Evolutionary conservation across 2,329 filamentous ascomycete species (phyloP).

Genomic region (Fusarium pilosicola): DNA sequence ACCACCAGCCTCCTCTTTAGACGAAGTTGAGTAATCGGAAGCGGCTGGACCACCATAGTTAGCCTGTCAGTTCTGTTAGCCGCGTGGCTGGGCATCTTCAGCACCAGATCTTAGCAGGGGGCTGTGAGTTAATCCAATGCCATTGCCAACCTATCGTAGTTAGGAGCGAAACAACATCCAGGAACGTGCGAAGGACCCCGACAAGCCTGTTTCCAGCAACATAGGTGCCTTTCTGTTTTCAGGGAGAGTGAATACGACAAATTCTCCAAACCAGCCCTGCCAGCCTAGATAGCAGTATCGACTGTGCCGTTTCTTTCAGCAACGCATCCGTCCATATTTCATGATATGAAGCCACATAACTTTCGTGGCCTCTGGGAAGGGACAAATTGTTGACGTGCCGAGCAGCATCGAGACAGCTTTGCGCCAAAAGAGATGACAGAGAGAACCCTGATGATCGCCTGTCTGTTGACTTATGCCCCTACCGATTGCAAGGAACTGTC

Average conservation of each 20-base stretch:
- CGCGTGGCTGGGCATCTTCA: constrained; percentile 24
- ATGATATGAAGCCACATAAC: constrained; percentile 24
- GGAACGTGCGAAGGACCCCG: constrained; percentile 20
- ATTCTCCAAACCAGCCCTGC: not conserved
- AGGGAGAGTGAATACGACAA: constrained; percentile 15
- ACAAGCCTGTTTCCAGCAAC: constrained; percentile 26
- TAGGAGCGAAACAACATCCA: constrained; percentile 18
- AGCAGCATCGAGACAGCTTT: constrained; percentile 6
- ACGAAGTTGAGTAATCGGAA: constrained; percentile 2
- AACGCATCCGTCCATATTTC: constrained; percentile 18
- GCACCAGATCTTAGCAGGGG: constrained; percentile 6
- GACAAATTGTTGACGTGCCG: not conserved
- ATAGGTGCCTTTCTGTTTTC: constrained; percentile 24
- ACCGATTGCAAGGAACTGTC: constrained; percentile 20
- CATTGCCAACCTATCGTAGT: constrained; percentile 10
- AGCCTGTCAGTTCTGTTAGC: constrained; percentile 15
- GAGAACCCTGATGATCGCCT: not conserved
- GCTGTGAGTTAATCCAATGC: not conserved
- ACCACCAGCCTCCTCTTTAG: constrained; percentile 8
- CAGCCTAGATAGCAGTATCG: constrained; percentile 11
- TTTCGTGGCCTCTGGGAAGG: not conserved
- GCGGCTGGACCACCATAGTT: constrained; percentile 1
- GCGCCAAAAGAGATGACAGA: constrained; percentile 7
- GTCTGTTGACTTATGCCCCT: constrained; percentile 23
- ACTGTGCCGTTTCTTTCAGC: not conserved